phyloP scores from a whole-genome alignment of 495 filamentous ascomycete species.

The Physcia stellaris region DNA sequence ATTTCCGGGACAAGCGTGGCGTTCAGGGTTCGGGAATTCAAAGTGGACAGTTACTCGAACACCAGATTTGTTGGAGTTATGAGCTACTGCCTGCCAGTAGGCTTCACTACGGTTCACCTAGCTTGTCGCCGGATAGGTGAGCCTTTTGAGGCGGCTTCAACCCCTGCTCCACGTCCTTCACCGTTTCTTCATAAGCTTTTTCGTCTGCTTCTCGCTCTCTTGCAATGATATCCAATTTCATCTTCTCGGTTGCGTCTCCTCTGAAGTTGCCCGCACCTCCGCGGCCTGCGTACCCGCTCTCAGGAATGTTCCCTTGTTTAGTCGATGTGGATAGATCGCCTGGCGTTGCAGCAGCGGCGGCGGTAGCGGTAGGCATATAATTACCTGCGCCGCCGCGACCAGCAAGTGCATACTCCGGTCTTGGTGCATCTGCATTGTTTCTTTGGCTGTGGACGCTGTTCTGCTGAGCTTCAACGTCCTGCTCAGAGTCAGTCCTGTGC shows the following conservation, averaged over 20 bases:
- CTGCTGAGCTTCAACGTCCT: conserved; percentile 14
- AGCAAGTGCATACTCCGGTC: conserved; percentile 5
- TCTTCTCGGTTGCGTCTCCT: conserved; percentile 1
- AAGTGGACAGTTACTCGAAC: too few relatives aligned
- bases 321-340: conserved; percentile 5
- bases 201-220: conserved; percentile 4
- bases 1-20: conserved; percentile 9
- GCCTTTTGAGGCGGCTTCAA: conserved; percentile 13
- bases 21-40: too few relatives aligned
- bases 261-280: conserved; percentile 14
- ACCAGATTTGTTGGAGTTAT: too few relatives aligned
- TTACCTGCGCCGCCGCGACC: conserved; percentile 17
- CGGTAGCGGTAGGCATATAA: conserved; percentile 1
- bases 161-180: conserved; percentile 10
- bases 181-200: conserved; percentile 4
- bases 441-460: background rate
- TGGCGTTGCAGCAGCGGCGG: conserved; percentile 2
- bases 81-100: too few relatives aligned
- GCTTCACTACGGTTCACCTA: too few relatives aligned
- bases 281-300: conserved; percentile 10
- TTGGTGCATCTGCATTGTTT: background rate
- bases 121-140: conserved; percentile 10
- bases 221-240: background rate
- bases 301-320: conserved; percentile 7
- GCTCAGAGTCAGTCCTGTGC: conserved; percentile 1